Conservation (phyloP, 805 yeast genomes). For the Zygosaccharomyces rouxii region DNA sequence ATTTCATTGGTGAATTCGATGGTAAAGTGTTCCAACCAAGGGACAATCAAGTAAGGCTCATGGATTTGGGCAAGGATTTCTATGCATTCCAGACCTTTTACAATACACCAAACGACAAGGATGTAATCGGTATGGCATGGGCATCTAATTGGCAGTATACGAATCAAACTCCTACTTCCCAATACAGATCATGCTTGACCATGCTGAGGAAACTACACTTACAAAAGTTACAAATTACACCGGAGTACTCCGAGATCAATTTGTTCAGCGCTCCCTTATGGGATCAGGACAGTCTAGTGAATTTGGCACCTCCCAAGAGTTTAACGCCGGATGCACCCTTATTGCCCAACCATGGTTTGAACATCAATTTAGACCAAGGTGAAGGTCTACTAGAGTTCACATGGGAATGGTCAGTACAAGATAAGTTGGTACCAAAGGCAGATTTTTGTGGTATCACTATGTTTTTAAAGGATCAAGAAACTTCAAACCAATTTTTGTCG, state of each 20-base stretch:
- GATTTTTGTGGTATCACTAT: constrained; percentile 20
- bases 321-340: background rate
- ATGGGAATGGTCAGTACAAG: constrained; percentile 22
- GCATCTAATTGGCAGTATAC: constrained; percentile 43
- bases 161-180: constrained; percentile 35
- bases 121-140: constrained; percentile 40
- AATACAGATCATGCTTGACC: constrained; percentile 39
- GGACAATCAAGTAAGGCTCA: constrained; percentile 28
- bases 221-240: constrained; percentile 26
- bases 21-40: constrained; percentile 37
- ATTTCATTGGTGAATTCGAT: constrained; percentile 41
- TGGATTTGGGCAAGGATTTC: constrained; percentile 38
- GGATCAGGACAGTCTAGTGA: constrained; percentile 5
- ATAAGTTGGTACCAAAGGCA: constrained; percentile 7
- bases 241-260: constrained; percentile 19
- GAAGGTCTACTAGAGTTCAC: constrained; percentile 29
- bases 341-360: background rate
- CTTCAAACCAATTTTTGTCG: constrained; percentile 20
- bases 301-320: background rate
- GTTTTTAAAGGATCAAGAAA: constrained; percentile 17
- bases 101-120: constrained; percentile 27
- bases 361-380: background rate
- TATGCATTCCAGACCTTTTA: constrained; percentile 39
- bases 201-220: constrained; percentile 32
- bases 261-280: constrained; percentile 29